Percentiles rank a stretch among this genome's conserved stretches.
These are phyloP conservation scores for Diaporthe aspalathi DNA, from an alignment of 2,329 filamentous ascomycete genomes.

Conservation along the genomic window DNA sequence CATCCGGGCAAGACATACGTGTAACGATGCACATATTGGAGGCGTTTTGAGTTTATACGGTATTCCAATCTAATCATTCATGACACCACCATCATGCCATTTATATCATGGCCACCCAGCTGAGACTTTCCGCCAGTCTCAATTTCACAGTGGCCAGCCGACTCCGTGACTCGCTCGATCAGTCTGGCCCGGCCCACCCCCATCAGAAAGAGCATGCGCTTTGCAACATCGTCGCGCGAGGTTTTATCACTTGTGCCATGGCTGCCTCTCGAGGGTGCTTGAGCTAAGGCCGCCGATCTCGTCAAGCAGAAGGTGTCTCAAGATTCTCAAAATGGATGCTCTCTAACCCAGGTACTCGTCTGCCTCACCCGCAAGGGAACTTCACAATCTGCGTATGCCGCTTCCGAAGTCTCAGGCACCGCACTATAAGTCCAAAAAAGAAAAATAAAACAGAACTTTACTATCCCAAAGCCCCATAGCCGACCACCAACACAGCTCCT, in stretches of 20 bases:
- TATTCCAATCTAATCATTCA: not conserved
- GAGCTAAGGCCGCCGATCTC: not conserved
- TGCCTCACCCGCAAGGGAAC: not conserved
- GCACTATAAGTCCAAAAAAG: too few relatives aligned
- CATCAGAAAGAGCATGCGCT: too few relatives aligned
- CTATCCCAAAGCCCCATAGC: not conserved
- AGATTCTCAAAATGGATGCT: too few relatives aligned
- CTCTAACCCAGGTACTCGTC: not conserved
- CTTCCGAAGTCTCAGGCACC: not conserved
- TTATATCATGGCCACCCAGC: too few relatives aligned
- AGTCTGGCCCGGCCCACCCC: too few relatives aligned
- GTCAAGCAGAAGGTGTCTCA: too few relatives aligned
- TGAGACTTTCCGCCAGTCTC: not conserved
- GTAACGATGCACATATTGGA: not conserved
- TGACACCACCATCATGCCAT: not conserved
- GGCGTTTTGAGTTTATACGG: not conserved
- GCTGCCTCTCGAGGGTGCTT: not conserved
- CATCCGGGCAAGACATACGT: too few relatives aligned
- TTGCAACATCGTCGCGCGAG: too few relatives aligned
- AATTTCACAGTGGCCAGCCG: not conserved
- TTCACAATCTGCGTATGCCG: not conserved
- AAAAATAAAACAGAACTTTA: too few relatives aligned
- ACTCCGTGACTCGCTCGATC: not conserved
- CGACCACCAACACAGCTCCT: not conserved
- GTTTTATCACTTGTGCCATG: not conserved